These are phyloP conservation scores for Teratosphaeria zuluensis DNA, from an alignment of 2,329 filamentous ascomycete species.

Conservation along the genomic window DNA sequence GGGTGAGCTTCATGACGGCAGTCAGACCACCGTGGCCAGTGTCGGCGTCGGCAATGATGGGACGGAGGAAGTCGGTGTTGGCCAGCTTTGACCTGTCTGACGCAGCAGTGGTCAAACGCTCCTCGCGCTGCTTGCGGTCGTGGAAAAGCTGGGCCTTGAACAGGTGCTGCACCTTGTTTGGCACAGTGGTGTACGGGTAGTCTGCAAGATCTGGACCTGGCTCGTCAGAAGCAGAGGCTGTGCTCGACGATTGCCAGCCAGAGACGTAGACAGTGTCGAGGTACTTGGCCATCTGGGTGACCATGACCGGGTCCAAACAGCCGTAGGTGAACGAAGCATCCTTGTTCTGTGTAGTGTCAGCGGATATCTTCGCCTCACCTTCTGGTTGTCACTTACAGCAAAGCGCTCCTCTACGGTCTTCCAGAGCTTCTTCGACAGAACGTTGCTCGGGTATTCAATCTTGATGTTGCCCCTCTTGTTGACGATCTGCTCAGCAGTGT, in stretches of 20 bases:
- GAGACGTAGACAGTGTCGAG: constrained; percentile 98
- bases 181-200: constrained; percentile 88
- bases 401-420: constrained; percentile 77
- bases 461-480: constrained; percentile 86
- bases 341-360: constrained; percentile 47
- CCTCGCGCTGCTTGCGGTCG: constrained; percentile 96
- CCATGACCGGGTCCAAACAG: constrained; percentile 94
- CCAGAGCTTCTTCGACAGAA: constrained; percentile 90
- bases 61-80: constrained; percentile 87
- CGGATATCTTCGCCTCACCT: neutral
- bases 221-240: constrained; percentile 88
- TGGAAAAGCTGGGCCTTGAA: constrained; percentile 99
- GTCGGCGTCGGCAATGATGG: constrained; percentile 93
- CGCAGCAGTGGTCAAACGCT: constrained; percentile 70
- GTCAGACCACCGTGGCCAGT: constrained; percentile 95
- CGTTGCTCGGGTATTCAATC: constrained; percentile 85
- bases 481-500: constrained; percentile 94
- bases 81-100: constrained; percentile 60
- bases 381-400: constrained; percentile 46
- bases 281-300: constrained; percentile 99
- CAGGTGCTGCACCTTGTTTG: constrained; percentile 94
- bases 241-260: constrained; percentile 97
- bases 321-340: constrained; percentile 93
- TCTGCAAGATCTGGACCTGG: constrained; percentile 96
- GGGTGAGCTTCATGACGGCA: constrained; percentile 99